phyloP scores from a whole-genome alignment of 2,329 filamentous ascomycete genomes.

The Cercospora brassicicola region DNA sequence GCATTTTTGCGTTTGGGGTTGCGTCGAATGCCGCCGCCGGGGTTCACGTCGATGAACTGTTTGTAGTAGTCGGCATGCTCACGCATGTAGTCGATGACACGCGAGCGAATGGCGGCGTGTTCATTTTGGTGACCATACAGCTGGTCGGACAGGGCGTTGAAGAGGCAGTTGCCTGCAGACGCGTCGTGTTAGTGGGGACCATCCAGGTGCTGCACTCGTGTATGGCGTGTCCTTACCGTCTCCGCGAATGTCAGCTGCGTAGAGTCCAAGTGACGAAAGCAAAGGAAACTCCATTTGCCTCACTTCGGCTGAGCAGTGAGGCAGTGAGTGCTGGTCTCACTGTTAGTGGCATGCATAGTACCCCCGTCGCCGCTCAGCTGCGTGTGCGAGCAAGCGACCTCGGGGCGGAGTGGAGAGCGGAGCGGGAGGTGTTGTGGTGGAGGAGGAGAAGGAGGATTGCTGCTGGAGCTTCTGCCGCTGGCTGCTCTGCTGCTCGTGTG shows the following conservation, averaged over 20 bases:
- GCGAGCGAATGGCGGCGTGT: slow-evolving; percentile 59
- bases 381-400: not conserved
- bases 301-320: slow-evolving; percentile 8
- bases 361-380: not conserved
- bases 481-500: not conserved
- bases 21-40: slow-evolving; percentile 56
- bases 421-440: slow-evolving; percentile 1
- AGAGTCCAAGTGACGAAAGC: slow-evolving; percentile 58
- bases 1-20: slow-evolving; percentile 60
- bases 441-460: not conserved
- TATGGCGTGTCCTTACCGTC: slow-evolving; percentile 56
- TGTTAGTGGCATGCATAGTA: slow-evolving; percentile 13
- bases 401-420: not conserved
- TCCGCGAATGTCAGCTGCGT: slow-evolving; percentile 59
- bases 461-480: not conserved
- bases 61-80: slow-evolving; percentile 63
- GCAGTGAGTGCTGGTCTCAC: not conserved
- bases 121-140: slow-evolving; percentile 61
- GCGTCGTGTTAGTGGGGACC: slow-evolving; percentile 23
- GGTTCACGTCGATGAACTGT: slow-evolving; percentile 59
- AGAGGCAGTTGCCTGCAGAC: slow-evolving; percentile 64
- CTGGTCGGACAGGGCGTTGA: slow-evolving; percentile 67
- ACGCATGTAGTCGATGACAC: slow-evolving; percentile 63
- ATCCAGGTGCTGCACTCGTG: slow-evolving; percentile 5
- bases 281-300: slow-evolving; percentile 53